Evolutionary conservation across 2,329 filamentous ascomycete genomes (phyloP), one percentile per base, ranked within the genome.

Genomic region (Colletotrichum tabaci): DNA sequence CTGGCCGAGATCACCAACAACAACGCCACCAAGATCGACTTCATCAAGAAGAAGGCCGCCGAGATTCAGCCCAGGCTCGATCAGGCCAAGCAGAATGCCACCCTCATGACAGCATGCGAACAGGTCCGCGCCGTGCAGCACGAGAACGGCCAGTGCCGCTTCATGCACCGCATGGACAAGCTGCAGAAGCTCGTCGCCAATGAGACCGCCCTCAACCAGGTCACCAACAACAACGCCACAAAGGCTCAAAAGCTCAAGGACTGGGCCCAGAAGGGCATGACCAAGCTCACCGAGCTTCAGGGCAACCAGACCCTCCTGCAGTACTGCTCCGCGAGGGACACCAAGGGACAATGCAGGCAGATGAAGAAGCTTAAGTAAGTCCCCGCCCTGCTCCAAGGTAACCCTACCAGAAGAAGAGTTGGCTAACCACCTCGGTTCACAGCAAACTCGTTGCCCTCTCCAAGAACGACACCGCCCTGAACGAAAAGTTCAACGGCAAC

Each of bases 41-140:
- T 76, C 35, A 77, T 84, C 75, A 79, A 84, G 77, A 77, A 80
- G 67, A 81, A 83, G 75, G 81, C 80, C 2, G 74, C 79, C 21
- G 67, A 76, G 4, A 74, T 77, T 30, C 75, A 75, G 71, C 79
- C 83, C 61, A 71, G 75, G 26, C 74, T 77, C 7, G 74, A 84
- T 65, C 63, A 78, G 65, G 69, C 75, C 71, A 71, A 71, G 68
- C 61, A 71, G 38, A 84, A 85, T 76, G 61, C 78, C 12, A 84
- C 82, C 8, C 76, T 84, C 30, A 76, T 81, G 72, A 60, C 76
- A 26, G 70, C 74, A 15, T 84, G 83, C 69, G 73, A 76, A 30
- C 75, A 78, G 72, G 77, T 83, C 71, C 70, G 74, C 47, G 79
- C 82, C 56, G 76, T 77, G 44, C 72, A 77, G 49, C 71, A 77